A percentile compares a stretch with the other conserved stretches of the same genome.
phyloP scores from a whole-genome alignment of 129 eudicot genomes.

The Flaveria sonorensis region DNA sequence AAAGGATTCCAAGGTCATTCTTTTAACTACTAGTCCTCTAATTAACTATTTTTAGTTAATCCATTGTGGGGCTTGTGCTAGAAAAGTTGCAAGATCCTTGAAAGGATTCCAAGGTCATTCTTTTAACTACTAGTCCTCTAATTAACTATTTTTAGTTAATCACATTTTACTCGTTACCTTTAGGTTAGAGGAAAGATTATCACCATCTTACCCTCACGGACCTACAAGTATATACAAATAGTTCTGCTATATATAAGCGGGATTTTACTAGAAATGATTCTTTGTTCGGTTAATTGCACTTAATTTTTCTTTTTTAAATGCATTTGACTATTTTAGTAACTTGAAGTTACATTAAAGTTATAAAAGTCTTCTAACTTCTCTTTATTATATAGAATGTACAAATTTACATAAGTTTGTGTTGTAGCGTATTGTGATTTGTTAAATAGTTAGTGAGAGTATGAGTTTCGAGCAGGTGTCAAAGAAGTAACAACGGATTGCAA shows the following conservation, averaged over 20 bases:
- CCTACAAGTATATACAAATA: too few species aligned
- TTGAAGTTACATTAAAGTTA: background rate
- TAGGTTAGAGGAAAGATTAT: too few species aligned
- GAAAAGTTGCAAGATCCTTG: constrained; percentile 73
- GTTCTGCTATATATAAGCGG: too few species aligned
- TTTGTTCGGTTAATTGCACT: too few species aligned
- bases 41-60: constrained; percentile 3
- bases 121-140: background rate
- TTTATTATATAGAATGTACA: background rate
- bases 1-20: constrained; percentile 64
- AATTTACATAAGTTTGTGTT: background rate
- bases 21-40: background rate
- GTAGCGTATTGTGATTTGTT: background rate
- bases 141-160: constrained; percentile 8
- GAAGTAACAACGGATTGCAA: constrained; percentile 67
- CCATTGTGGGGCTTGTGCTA: too few species aligned
- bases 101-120: constrained; percentile 64
- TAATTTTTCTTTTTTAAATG: background rate
- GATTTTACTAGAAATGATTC: too few species aligned
- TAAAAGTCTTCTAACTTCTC: background rate
- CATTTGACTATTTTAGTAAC: too few species aligned
- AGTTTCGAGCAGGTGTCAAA: constrained; percentile 63
- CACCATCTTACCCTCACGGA: too few species aligned
- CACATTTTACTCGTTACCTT: background rate
- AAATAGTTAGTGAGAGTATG: background rate